These are phyloP conservation scores for Globomyces pollinis-pini DNA, from an alignment of 192 early-diverging fungal species.

Conservation along the genomic window DNA sequence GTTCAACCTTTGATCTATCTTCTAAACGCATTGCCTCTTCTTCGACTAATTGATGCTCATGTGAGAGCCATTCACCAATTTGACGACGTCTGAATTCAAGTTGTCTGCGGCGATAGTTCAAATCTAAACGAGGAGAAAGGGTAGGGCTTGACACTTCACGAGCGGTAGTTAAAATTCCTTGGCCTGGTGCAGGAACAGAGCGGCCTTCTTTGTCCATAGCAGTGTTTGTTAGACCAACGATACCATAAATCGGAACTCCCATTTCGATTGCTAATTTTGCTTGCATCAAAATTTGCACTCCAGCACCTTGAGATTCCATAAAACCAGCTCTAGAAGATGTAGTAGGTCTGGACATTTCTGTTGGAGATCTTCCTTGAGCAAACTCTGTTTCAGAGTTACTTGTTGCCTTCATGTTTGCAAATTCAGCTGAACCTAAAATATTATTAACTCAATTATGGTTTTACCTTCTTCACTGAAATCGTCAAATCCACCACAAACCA, in stretches of 20 bases:
- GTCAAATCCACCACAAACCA: conserved; percentile 89
- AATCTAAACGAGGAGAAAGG: conserved; percentile 2
- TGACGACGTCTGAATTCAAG: conserved; percentile 2
- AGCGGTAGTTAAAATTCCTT: conserved; percentile 87
- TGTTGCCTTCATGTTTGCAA: conserved; percentile 95
- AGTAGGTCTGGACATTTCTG: conserved; percentile 85
- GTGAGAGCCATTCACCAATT: conserved; percentile 10
- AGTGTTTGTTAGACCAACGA: conserved; percentile 79
- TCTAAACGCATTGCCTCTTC: neutral
- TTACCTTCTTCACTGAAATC: conserved; percentile 89
- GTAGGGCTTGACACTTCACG: conserved; percentile 48
- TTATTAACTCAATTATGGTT: no score
- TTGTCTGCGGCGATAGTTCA: conserved; percentile 1
- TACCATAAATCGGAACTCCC: conserved; percentile 87
- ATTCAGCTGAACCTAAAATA: conserved; percentile 91
- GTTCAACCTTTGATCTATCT: neutral
- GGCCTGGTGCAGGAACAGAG: conserved; percentile 89
- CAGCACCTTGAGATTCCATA: conserved; percentile 88
- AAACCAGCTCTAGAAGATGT: conserved; percentile 85
- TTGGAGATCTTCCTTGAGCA: conserved; percentile 73
- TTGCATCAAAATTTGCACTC: conserved; percentile 84
- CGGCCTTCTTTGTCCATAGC: conserved; percentile 93
- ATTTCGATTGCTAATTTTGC: conserved; percentile 81
- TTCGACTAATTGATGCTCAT: conserved; percentile 64
- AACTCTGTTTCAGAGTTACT: conserved; percentile 76